Base-by-base conservation (phyloP, 2,329 filamentous ascomycete species). In the Sarocladium strictum region DNA sequence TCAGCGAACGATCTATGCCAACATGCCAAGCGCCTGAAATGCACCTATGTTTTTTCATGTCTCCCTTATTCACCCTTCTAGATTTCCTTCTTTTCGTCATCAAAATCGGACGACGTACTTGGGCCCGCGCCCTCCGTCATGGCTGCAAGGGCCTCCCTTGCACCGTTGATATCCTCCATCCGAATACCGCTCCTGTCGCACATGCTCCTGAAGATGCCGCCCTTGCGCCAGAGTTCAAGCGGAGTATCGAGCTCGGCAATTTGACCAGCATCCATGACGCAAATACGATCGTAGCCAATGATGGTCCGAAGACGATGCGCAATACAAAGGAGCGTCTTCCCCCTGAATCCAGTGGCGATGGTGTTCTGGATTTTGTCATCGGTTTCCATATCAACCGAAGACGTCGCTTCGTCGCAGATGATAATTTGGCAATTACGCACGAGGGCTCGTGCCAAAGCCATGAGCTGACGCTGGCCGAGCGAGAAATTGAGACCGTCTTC, bases 401-500 rank as follows among this genome's bases (percentile, higher is more conserved):
- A 90, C 0, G 94, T 99, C 1, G 94, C 94, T 71, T 99, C 94
- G 74, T 99, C 94, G 70, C 93, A 97, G 51, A 99, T 86, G 62
- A 97, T 97, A 71, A 97, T 97, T 62, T 88, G 90, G 1, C 86
- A 88, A 41, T 86, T 84, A 35, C 93, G 85, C 3, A 97, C 93
- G 2, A 99, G 81, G 0, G 94, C 94, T 1, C 94, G 85, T 0
- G 92, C 92, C 1, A 99, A 79, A 1, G 94, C 94, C 88, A 97
- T 96, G 50, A 97, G 82, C 70, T 97, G 94, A 2, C 94, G 84
- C 72, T 97, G 93, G 6, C 93, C 93, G 10, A 97, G 85, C 0
- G 90, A 96, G 76, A 96, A 97, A 71, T 97, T 97, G 58, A 96
- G 79, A 0, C 94, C 94, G 72, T 97, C 93, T 66, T 97, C 94